Evolutionary conservation across 805 yeast species (phyloP).

Genomic region (Starmerella sp.): DNA sequence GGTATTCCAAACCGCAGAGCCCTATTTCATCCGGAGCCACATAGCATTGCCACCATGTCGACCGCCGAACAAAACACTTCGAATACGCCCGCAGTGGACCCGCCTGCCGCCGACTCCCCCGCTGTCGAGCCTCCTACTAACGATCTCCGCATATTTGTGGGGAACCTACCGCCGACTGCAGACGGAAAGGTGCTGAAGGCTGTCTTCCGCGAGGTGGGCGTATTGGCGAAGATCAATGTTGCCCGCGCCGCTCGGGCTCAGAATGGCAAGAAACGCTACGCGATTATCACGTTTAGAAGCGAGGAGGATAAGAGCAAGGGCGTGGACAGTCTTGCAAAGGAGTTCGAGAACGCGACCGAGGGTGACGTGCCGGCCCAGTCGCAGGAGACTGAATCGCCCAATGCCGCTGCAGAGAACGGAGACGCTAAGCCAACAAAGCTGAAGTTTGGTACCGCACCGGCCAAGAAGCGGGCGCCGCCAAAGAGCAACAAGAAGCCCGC

Average conservation of each 20-base stretch:
- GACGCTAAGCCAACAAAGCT: not conserved
- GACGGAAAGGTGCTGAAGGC: not conserved
- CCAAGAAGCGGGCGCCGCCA: not conserved
- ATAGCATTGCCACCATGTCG: not conserved
- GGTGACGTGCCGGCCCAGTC: not conserved
- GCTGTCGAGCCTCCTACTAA: too few relatives aligned
- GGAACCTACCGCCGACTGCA: not conserved
- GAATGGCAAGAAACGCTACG: not conserved
- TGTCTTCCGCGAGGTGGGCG: not conserved
- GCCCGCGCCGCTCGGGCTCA: not conserved
- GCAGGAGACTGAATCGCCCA: not conserved
- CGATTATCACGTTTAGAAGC: not conserved
- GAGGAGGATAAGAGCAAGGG: conserved; percentile 3
- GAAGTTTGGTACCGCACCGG: not conserved
- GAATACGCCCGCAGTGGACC: not conserved
- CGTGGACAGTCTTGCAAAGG: conserved; percentile 1
- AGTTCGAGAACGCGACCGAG: not conserved
- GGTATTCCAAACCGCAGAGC: not conserved
- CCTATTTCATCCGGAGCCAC: not conserved
- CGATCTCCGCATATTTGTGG: conserved; percentile 1
- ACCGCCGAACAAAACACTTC: not conserved
- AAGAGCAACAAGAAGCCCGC: not conserved
- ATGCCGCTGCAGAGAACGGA: not conserved
- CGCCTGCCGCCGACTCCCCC: too few relatives aligned
- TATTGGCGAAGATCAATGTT: not conserved